Conservation (phyloP, 805 yeast species). For the Kockiozyma suomiensis region DNA sequence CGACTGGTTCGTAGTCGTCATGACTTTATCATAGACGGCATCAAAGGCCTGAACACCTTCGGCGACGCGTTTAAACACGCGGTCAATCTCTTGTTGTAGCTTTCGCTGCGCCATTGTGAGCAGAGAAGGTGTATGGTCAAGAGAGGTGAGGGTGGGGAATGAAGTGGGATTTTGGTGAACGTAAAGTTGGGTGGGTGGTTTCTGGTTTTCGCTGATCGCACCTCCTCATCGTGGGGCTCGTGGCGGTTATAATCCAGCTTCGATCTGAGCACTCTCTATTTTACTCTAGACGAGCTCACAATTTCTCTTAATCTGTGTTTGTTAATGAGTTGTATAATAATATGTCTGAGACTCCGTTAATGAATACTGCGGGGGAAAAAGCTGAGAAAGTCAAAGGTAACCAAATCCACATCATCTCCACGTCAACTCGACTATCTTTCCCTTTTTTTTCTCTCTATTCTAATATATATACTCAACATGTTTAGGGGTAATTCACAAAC, state of each 20-base stretch:
- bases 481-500: background rate
- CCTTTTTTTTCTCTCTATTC: too few relatives aligned
- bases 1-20: slow-evolving; percentile 75
- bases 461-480: background rate
- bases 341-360: too few relatives aligned
- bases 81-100: slow-evolving; percentile 72
- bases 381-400: too few relatives aligned
- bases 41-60: slow-evolving; percentile 91
- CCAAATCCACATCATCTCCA: too few relatives aligned
- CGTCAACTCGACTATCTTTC: too few relatives aligned
- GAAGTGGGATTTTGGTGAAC: background rate
- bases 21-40: slow-evolving; percentile 80
- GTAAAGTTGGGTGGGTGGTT: too few relatives aligned
- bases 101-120: slow-evolving; percentile 52
- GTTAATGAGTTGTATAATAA: too few relatives aligned
- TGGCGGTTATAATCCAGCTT: background rate
- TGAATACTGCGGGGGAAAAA: too few relatives aligned
- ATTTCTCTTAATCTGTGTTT: background rate
- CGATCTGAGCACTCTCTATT: background rate
- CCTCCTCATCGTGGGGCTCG: background rate
- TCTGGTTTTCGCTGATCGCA: background rate
- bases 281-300: too few relatives aligned
- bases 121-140: background rate
- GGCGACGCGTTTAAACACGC: slow-evolving; percentile 84
- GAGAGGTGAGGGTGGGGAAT: background rate